These are phyloP conservation scores for Pyronema omphalodes DNA, from an alignment of 495 filamentous ascomycete genomes.

Conservation along the genomic window DNA sequence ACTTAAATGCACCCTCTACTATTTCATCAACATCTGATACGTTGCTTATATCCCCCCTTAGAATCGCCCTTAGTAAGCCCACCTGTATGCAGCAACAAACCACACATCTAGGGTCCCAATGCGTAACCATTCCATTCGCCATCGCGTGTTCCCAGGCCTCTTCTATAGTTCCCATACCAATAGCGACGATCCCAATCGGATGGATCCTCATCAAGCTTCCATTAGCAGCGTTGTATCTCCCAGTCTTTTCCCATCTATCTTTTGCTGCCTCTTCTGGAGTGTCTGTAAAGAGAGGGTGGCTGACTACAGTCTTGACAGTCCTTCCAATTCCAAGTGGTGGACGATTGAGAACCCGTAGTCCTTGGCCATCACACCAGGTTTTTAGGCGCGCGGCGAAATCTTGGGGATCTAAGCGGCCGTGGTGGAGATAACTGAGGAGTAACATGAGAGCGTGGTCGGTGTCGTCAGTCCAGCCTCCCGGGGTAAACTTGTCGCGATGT, in stretches of 20 bases:
- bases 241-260: constrained; percentile 25
- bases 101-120: constrained; percentile 32
- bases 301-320: constrained; percentile 26
- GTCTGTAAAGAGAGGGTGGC: constrained; percentile 18
- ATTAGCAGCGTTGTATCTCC: constrained; percentile 28
- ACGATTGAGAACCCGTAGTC: constrained; percentile 27
- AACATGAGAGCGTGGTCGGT: constrained; percentile 33
- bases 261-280: constrained; percentile 24
- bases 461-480: constrained; percentile 32
- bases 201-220: constrained; percentile 34
- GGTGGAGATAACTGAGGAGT: constrained; percentile 28
- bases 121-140: constrained; percentile 26
- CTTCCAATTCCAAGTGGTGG: constrained; percentile 29
- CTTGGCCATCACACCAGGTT: constrained; percentile 26
- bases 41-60: constrained; percentile 26
- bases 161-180: constrained; percentile 17
- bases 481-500: constrained; percentile 26
- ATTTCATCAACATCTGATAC: constrained; percentile 26
- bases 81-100: constrained; percentile 28
- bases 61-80: constrained; percentile 27
- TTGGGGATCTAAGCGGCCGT: constrained; percentile 11
- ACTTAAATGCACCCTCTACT: constrained; percentile 21
- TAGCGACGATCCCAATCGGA: constrained; percentile 28
- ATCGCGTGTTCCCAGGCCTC: constrained; percentile 24
- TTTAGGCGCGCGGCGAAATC: constrained; percentile 28